Conservation (phyloP, 2,329 filamentous ascomycete species). For the Apiospora malaysiana region DNA sequence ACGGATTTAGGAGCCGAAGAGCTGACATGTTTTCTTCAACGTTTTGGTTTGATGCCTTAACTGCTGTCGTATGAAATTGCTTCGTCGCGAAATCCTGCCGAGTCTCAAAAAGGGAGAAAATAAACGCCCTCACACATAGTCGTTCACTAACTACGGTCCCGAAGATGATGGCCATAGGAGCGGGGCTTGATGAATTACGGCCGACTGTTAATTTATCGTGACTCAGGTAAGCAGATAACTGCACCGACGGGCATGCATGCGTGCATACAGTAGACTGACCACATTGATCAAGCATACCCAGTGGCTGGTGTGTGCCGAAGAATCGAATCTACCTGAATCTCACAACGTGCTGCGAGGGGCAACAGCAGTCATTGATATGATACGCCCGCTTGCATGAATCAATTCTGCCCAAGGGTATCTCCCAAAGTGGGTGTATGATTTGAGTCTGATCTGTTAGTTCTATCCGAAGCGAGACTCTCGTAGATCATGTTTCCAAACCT, state of each 20-base stretch:
- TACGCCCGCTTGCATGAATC: not conserved
- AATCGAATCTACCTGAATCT: not conserved
- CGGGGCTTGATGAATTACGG: not conserved
- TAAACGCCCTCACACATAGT: not conserved
- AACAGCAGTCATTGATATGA: not conserved
- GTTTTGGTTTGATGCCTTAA: not conserved
- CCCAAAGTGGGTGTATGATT: too few species aligned
- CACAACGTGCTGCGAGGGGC: not conserved
- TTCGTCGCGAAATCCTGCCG: not conserved
- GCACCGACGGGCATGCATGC: not conserved
- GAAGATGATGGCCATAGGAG: not conserved
- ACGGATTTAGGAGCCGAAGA: not conserved
- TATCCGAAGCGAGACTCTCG: not conserved
- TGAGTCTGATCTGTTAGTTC: not conserved
- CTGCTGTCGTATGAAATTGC: not conserved
- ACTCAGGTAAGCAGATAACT: not conserved
- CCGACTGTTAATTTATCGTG: not conserved
- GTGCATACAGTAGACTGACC: not conserved
- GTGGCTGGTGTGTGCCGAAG: not conserved
- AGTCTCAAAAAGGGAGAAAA: not conserved
- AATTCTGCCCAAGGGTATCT: too few species aligned
- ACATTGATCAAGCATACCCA: not conserved
- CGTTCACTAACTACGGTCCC: not conserved
- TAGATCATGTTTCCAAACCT: not conserved
- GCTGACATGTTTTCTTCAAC: not conserved